A percentile compares a stretch with the other conserved stretches of the same genome.
Evolutionary conservation across 495 filamentous ascomycete genomes (phyloP).

Genomic region (Elasticomyces elasticus): DNA sequence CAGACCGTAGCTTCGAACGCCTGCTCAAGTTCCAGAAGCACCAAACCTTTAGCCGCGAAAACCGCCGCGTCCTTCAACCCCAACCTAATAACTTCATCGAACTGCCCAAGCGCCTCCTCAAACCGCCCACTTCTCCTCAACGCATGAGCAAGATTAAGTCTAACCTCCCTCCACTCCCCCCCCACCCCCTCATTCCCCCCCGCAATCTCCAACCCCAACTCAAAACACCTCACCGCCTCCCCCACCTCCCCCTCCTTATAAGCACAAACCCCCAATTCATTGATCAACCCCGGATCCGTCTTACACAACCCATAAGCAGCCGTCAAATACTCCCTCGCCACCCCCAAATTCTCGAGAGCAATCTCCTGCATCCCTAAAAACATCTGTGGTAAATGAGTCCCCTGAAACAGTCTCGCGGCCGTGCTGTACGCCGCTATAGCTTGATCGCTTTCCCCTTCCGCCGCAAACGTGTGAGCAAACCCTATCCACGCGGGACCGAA

Average conservation of each 20-base stretch:
- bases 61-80: conserved; percentile 55
- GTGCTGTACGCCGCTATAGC: conserved; percentile 97
- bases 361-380: conserved; percentile 99
- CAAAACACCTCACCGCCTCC: conserved; percentile 63
- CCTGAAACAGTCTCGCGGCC: conserved; percentile 88
- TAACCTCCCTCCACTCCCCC: conserved; percentile 9
- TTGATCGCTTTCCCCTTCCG: conserved; percentile 98
- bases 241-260: conserved; percentile 80
- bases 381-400: conserved; percentile 89
- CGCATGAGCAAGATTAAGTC: conserved; percentile 70
- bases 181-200: conserved; percentile 41
- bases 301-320: conserved; percentile 69
- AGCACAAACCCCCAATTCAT: conserved; percentile 87
- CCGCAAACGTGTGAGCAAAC: conserved; percentile 98
- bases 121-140: conserved; percentile 59
- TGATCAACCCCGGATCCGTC: conserved; percentile 79
- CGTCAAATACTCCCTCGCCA: conserved; percentile 91
- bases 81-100: conserved; percentile 61
- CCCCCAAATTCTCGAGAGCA: conserved; percentile 83
- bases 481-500: conserved; percentile 98
- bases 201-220: conserved; percentile 62
- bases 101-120: conserved; percentile 33
- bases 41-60: conserved; percentile 55
- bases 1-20: conserved; percentile 31
- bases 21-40: conserved; percentile 34